These are phyloP conservation scores for Brasilioporus rufonigricans DNA, from an alignment of 768 basidiomycete genomes.

Conservation along the genomic window DNA sequence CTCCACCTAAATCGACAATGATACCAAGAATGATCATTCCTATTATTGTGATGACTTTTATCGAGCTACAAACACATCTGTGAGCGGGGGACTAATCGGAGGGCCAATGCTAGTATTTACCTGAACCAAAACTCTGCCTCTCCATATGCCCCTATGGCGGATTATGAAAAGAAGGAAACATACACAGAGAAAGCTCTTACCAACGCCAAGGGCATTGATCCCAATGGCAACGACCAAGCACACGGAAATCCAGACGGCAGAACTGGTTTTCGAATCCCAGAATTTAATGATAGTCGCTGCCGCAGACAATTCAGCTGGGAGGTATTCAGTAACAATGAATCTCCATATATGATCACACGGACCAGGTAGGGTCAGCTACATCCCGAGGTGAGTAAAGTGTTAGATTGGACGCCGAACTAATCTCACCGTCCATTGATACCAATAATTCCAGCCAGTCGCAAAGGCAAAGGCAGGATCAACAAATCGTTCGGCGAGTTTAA, in stretches of 20 bases:
- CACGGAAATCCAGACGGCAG: too few species aligned
- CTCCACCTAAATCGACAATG: constrained; percentile 1
- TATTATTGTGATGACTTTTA: background rate
- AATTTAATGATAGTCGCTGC: background rate
- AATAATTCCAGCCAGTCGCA: too few species aligned
- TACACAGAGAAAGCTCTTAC: background rate
- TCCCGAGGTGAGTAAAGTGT: background rate
- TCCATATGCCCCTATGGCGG: constrained; percentile 3
- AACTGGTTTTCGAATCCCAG: background rate
- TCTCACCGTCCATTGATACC: constrained; percentile 1
- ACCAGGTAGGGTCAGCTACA: background rate
- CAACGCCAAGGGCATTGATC: background rate
- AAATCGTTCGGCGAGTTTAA: too few species aligned
- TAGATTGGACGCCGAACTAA: too few species aligned
- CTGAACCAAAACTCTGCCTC: too few species aligned
- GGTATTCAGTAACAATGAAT: background rate
- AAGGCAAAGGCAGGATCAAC: constrained; percentile 5
- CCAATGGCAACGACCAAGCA: constrained; percentile 1
- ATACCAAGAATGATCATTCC: constrained; percentile 1
- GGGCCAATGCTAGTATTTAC: background rate
- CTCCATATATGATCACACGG: background rate
- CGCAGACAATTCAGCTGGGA: constrained; percentile 1
- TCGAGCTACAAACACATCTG: background rate
- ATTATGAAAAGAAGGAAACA: background rate
- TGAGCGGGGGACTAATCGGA: background rate